These are phyloP conservation scores for Diplogelasinospora grovesii DNA, from an alignment of 495 filamentous ascomycete species.

Conservation along the genomic window DNA sequence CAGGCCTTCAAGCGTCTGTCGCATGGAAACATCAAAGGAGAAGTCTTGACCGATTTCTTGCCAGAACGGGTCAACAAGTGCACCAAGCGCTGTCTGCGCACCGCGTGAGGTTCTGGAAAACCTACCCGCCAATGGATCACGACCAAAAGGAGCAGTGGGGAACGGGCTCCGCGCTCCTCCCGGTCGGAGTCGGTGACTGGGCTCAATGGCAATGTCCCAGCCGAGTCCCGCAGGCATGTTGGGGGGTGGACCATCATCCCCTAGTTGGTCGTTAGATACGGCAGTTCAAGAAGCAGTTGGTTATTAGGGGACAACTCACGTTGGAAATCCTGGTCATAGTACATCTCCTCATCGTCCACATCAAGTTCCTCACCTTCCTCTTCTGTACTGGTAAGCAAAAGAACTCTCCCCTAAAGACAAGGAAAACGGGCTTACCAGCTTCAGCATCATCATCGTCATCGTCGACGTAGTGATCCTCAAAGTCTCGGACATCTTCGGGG, in stretches of 20 bases:
- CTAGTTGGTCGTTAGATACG: constrained; percentile 27
- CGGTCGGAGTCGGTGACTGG: constrained; percentile 24
- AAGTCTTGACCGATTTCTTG: no score
- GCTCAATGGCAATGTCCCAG: constrained; percentile 39
- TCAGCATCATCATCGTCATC: constrained; percentile 64
- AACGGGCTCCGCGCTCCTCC: constrained; percentile 29
- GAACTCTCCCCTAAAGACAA: constrained; percentile 9
- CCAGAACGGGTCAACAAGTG: no score
- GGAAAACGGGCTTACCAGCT: constrained; percentile 35
- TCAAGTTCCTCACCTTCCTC: constrained; percentile 75
- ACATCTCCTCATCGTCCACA: constrained; percentile 55
- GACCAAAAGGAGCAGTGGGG: constrained; percentile 35
- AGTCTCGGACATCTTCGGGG: constrained; percentile 34
- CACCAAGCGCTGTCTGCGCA: no score
- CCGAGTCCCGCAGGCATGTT: constrained; percentile 35
- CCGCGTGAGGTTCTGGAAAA: no score
- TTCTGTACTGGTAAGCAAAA: constrained; percentile 39
- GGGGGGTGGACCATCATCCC: constrained; percentile 44
- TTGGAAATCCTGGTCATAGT: constrained; percentile 62
- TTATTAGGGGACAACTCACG: constrained; percentile 45
- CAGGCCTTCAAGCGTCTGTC: background rate
- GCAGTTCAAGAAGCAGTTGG: constrained; percentile 12
- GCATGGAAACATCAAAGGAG: background rate
- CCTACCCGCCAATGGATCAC: constrained; percentile 41
- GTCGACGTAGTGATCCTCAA: constrained; percentile 58